Base-by-base conservation (phyloP, 345 rosid genomes). In the Eucalyptus cladocalyx region DNA sequence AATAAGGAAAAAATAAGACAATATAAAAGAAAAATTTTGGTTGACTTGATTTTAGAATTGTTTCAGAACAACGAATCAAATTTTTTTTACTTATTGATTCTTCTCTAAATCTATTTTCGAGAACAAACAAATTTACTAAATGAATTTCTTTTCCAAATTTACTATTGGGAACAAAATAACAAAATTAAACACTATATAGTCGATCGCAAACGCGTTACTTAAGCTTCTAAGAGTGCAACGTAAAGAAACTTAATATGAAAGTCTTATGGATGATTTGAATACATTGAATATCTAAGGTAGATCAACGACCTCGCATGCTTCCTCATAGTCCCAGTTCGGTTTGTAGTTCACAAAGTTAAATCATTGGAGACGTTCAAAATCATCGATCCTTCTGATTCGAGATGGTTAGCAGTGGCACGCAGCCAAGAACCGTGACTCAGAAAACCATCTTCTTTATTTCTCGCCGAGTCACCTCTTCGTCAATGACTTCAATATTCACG, bases 81-180 rank as follows among this genome's bases (percentile, higher is more conserved):
- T 56, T 56, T 56, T 54, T 54, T 56, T 56, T 23, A 9, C 11
- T 24, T 23, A 9, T 56, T 56, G 1, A 56, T 56, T 56, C 0
- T 4, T 9, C 1, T 56, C 12, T 0, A 56, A 56, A 56, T 56
- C 5, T 24, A 10, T 56, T 56, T 0, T 0, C 0, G 0, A 1
- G 12, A 56, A 24, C 4, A 23, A 56, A 24, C 9, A 23, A 23
- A 9, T 23, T 56, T 24, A 23, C 6, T 24, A 56, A 56, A 24
- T 0, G 0, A 5, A 56, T 56, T 23, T 23, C 0, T 56, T 0
- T 56, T 56, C 1, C 1, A 56, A 56, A 56, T 56, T 4, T 23
- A 24, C 0, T 56, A 21, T 0, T 5, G 6, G 12, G 12, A 56
- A 56, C 12, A 56, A 56, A 56, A 24, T 0, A 56, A 9, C 5